Evolutionary conservation across 2,329 filamentous ascomycete species (phyloP).

Genomic region (Colletotrichum sp.): DNA sequence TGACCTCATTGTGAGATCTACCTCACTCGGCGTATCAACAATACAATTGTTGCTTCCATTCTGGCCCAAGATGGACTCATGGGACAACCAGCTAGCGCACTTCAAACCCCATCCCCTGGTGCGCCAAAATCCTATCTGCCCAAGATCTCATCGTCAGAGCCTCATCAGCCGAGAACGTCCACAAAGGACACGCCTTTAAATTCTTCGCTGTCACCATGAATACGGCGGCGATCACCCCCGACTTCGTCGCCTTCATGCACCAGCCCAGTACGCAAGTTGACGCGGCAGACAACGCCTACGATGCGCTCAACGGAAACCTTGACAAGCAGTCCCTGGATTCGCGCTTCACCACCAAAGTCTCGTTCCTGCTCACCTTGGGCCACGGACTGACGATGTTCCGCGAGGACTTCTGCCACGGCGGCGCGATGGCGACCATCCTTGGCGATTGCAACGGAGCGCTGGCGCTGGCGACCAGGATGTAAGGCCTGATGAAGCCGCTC

Average conservation of each 20-base stretch:
- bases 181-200: neutral
- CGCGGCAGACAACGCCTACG: neutral
- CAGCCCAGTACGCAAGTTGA: neutral
- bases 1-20: neutral
- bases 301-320: neutral
- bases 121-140: neutral
- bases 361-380: neutral
- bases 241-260: neutral
- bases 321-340: fast-evolving
- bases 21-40: neutral
- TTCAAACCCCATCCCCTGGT: neutral
- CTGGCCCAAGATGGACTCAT: neutral
- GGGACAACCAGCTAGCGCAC: neutral
- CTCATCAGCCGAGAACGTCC: neutral
- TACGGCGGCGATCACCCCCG: neutral
- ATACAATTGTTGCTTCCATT: fast-evolving
- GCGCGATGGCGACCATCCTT: neutral
- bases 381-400: neutral
- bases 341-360: neutral
- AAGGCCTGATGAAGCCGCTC: neutral
- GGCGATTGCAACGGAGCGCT: neutral
- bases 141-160: neutral
- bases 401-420: neutral
- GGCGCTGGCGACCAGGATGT: neutral
- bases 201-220: neutral